Evolutionary conservation across 257 asterid species (phyloP), one percentile per base, ranked within the genome.

Genomic region (Petunia secreta): DNA sequence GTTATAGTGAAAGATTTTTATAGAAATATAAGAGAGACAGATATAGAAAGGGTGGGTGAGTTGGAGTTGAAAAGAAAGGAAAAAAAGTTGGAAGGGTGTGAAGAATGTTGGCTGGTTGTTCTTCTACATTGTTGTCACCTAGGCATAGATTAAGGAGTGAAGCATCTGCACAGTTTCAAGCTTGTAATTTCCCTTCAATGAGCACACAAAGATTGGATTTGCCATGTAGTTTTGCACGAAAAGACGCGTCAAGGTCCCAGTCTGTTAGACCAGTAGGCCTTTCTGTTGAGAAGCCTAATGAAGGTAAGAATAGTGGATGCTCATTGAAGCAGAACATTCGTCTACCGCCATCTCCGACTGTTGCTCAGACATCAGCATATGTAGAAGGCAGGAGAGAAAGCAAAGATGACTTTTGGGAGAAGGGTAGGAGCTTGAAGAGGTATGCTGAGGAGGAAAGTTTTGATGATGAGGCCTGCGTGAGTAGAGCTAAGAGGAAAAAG

Each of bases 21-120:
- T 66, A 79, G 46, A n/a, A 46, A 77, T 71, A 6, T 44, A 80
- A 58, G 81, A 63, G 79, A 81, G 67, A 82, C 79, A 78, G 82
- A 80, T 59, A 68, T 46, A 75, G 62, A 82, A 78, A 79, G 81
- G 88, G 86, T 78, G 89, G 91, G 90, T 82, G 91, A 84, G 62
- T 82, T 74, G 87, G 90, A 79, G 88, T 82, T 86, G 82, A 78
- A 81, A 82, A 75, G 77, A 54, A 63, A 78, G 53, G 74, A 63
- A 71, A 64, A 69, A 83, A 83, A 82, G 16, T 80, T 84, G 90
- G 92, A 84, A 81, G 91, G 81, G 80, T 74, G 63, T 88, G 85
- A 96, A 94, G 91, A 88, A 93, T 96, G 99, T 96, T 94, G 99
- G 99, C 97, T 73, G 98, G 98, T 82, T 94, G 93, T 87, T 89